Base-by-base conservation (phyloP, 192 early-diverging fungal genomes). In the Umbelopsis sp. region DNA sequence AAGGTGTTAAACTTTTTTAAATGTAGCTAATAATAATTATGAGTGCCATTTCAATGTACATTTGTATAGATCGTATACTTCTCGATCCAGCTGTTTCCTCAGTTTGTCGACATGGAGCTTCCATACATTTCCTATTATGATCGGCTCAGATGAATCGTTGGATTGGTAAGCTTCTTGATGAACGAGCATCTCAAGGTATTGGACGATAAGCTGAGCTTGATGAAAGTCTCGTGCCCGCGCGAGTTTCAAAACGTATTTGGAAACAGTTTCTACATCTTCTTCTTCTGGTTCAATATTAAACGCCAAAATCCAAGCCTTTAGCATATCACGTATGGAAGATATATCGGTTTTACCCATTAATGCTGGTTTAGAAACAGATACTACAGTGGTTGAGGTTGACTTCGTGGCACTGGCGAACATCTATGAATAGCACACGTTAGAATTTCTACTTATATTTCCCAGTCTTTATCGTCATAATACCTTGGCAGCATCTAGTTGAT, bases 191-290 rank as follows among this genome's bases (percentile, higher is more conserved):
- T 11, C 26, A n/a, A 81, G 69, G 29, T 74, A 74, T 34, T 70
- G 16, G 2, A 81, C 16, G 1, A 81, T 21, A 11, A 81, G 47
- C 8, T 65, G 70, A 14, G 76, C 70, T 11, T 72, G 72, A 31
- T 82, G 75, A 16, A 82, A 38, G 22, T 82, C 74, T 12, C 66
- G 54, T 2, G 32, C 50, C 14, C 52, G 47, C 2, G 76, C 74
- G n/a, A 82, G 72, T 31, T 68, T 25, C 20, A 70, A 41, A 29
- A 82, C 24, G 31, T 70, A 82, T 21, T 66, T 76, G 7, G 24
- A 50, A 31, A 82, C 45, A 16, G 72, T 73, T 17, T 45, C 54
- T 16, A 76, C 78, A 72, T 82, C 77, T 51, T 79, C 71, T 11
- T 49, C 43, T 17, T 75, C 75, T 2, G 81, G 81, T 3, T 47